Percentiles rank a stretch among this genome's conserved stretches.
Evolutionary conservation across 108 stramenopile genomes (phyloP).

Genomic region (Craspedostauros australis): DNA sequence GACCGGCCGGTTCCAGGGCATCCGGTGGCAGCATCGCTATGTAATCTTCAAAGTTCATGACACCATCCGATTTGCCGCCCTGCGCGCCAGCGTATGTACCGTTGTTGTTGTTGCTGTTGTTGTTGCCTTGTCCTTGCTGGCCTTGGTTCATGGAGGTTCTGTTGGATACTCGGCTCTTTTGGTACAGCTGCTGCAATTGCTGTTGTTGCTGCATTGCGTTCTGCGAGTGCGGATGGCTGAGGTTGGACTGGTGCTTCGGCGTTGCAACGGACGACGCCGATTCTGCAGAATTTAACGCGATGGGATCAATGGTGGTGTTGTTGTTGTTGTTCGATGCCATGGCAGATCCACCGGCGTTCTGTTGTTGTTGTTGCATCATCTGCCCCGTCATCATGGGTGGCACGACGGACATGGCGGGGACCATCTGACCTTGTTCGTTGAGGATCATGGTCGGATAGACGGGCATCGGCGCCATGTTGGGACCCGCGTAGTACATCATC

Average conservation of each 20-base stretch:
- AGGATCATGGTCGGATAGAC: constrained; percentile 18
- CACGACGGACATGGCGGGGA: constrained; percentile 1
- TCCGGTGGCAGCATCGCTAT: constrained; percentile 22
- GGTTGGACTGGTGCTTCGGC: not conserved
- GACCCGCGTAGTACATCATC: constrained; percentile 2
- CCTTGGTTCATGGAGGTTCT: no score
- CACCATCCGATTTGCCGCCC: not conserved
- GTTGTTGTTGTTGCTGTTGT: constrained; percentile 3
- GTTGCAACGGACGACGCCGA: not conserved
- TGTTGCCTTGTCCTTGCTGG: not conserved
- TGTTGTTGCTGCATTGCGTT: not conserved
- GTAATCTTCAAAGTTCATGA: constrained; percentile 21
- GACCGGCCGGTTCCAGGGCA: constrained; percentile 19
- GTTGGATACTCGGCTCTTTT: no score
- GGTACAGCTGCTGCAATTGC: constrained; percentile 5
- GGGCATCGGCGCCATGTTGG: constrained; percentile 11
- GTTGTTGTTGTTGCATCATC: constrained; percentile 1
- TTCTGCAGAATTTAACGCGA: not conserved
- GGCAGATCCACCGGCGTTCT: not conserved
- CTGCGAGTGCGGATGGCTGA: no score
- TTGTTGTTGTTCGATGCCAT: not conserved
- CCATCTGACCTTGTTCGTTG: constrained; percentile 25
- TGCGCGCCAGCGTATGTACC: not conserved
- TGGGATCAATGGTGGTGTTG: constrained; percentile 5
- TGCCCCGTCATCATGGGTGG: constrained; percentile 5